Conservation (phyloP, 2,329 filamentous ascomycete species). For the Hymenoscyphus occultus region DNA sequence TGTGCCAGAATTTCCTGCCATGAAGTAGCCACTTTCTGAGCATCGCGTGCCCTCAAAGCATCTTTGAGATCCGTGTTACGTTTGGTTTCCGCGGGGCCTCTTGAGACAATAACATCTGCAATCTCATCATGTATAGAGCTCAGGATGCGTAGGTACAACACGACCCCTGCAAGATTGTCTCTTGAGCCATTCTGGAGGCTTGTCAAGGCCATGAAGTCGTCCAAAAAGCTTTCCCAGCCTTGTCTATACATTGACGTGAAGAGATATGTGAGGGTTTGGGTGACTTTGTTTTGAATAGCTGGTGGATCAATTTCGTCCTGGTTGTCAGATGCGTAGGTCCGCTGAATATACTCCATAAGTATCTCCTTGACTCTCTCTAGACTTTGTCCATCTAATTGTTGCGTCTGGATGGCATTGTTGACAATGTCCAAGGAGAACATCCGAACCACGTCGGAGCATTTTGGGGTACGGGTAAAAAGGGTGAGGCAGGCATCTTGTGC, state of each 20-base stretch:
- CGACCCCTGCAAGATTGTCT: conserved; percentile 72
- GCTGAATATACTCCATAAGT: conserved; percentile 75
- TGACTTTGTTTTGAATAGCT: conserved; percentile 91
- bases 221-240: conserved; percentile 86
- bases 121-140: conserved; percentile 95
- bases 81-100: conserved; percentile 75
- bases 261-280: conserved; percentile 90
- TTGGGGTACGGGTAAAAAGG: conserved; percentile 78
- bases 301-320: conserved; percentile 64
- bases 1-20: conserved; percentile 88
- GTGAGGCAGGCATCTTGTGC: conserved; percentile 87
- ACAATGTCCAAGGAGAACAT: conserved; percentile 89
- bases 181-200: conserved; percentile 56
- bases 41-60: conserved; percentile 79
- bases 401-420: conserved; percentile 84
- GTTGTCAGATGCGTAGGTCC: conserved; percentile 61
- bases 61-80: conserved; percentile 91
- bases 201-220: conserved; percentile 81
- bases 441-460: conserved; percentile 77
- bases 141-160: conserved; percentile 85
- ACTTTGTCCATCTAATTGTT: conserved; percentile 69
- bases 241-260: conserved; percentile 84
- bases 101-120: conserved; percentile 82
- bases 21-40: conserved; percentile 79
- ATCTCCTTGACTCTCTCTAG: conserved; percentile 76